These are phyloP conservation scores for Paracorniculantispora psalliotae DNA, from an alignment of 2,329 filamentous ascomycete species.

Conservation along the genomic window DNA sequence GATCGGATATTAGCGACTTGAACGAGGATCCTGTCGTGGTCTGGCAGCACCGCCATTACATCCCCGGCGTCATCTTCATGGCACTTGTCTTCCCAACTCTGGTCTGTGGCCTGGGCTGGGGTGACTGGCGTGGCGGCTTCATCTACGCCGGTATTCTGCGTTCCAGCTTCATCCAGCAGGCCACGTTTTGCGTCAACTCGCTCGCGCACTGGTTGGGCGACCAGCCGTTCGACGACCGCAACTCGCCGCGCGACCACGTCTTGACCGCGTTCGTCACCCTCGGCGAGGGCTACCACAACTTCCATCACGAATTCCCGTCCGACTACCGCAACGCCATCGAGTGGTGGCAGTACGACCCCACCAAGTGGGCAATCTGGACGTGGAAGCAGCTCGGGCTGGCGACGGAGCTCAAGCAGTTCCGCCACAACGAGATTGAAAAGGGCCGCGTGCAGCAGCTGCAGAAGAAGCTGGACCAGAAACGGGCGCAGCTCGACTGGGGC, in stretches of 20 bases:
- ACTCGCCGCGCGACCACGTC: slow-evolving; percentile 75
- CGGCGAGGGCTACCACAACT: slow-evolving; percentile 81
- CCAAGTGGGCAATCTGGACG: slow-evolving; percentile 74
- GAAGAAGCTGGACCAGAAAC: slow-evolving; percentile 79
- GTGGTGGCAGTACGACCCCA: slow-evolving; percentile 80
- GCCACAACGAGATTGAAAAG: slow-evolving; percentile 79
- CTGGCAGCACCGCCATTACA: slow-evolving; percentile 75
- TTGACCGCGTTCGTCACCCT: slow-evolving; percentile 74
- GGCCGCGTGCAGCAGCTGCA: slow-evolving; percentile 73
- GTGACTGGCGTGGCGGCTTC: slow-evolving; percentile 69
- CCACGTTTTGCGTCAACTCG: slow-evolving; percentile 81
- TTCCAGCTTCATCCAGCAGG: slow-evolving; percentile 78
- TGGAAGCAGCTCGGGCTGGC: slow-evolving; percentile 75
- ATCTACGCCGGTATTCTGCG: slow-evolving; percentile 74
- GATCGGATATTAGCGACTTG: slow-evolving; percentile 73
- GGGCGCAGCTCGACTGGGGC: slow-evolving; percentile 71
- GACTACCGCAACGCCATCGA: slow-evolving; percentile 81
- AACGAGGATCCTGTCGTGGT: slow-evolving; percentile 74
- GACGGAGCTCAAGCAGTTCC: slow-evolving; percentile 78
- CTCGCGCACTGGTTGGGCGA: slow-evolving; percentile 79
- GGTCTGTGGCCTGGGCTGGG: slow-evolving; percentile 67
- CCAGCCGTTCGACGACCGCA: slow-evolving; percentile 79
- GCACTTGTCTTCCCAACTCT: slow-evolving; percentile 64
- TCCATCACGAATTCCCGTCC: slow-evolving; percentile 82
- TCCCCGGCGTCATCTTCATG: slow-evolving; percentile 68